Conservation (phyloP, 371 early-diverging fungal species). For the Choanephora cucurbitarum region DNA sequence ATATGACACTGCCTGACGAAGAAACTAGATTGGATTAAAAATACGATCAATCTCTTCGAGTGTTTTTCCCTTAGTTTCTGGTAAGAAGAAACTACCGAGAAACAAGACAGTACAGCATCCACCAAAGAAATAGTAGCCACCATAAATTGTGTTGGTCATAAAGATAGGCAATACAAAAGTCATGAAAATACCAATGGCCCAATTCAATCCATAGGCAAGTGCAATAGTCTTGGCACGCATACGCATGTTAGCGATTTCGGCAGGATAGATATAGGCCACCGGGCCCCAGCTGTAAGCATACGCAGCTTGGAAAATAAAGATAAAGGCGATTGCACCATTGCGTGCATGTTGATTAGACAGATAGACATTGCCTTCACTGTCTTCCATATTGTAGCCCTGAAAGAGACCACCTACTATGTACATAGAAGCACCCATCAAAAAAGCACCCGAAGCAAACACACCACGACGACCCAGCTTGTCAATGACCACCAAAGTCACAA, state of each 20-base stretch:
- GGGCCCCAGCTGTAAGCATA: slow-evolving; percentile 65
- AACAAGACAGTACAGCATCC: slow-evolving; percentile 39
- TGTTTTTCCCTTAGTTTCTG: slow-evolving; percentile 60
- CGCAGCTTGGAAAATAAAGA: slow-evolving; percentile 49
- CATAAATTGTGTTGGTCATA: slow-evolving; percentile 57
- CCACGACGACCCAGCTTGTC: slow-evolving; percentile 47
- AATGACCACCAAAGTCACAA: slow-evolving; percentile 60
- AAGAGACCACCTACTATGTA: slow-evolving; percentile 49
- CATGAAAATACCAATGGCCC: slow-evolving; percentile 56
- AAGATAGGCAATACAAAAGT: slow-evolving; percentile 48
- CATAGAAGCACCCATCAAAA: slow-evolving; percentile 44
- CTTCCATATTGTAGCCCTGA: slow-evolving; percentile 29
- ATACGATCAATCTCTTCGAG: slow-evolving; percentile 62
- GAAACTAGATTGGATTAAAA: slow-evolving; percentile 37
- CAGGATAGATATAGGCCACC: slow-evolving; percentile 67
- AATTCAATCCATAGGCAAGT: slow-evolving; percentile 64
- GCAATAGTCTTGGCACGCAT: slow-evolving; percentile 47
- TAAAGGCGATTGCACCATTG: slow-evolving; percentile 42
- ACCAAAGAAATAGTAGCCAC: slow-evolving; percentile 62
- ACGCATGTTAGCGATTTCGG: slow-evolving; percentile 61
- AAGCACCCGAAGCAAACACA: slow-evolving; percentile 46
- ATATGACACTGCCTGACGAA: too few relatives aligned
- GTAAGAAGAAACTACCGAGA: slow-evolving; percentile 47
- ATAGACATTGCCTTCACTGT: slow-evolving; percentile 30
- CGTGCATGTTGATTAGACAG: slow-evolving; percentile 32